Evolutionary conservation across 371 early-diverging fungal genomes (phyloP).

Genomic region (Fennellomyces sp.): DNA sequence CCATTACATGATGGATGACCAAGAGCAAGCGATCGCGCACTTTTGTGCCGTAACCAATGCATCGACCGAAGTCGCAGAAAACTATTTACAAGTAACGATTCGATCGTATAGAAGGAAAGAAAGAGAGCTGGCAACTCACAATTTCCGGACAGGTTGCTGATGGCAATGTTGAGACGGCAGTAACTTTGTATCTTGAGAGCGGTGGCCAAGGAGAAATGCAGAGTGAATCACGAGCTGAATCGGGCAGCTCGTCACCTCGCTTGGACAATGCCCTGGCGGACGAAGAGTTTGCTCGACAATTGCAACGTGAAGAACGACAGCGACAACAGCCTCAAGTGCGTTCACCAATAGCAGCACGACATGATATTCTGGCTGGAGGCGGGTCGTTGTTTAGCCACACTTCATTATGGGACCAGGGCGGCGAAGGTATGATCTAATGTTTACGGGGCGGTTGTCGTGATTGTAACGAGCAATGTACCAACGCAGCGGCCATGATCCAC

Average conservation of each 20-base stretch:
- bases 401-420: conserved; percentile 5
- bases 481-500: conserved; percentile 2
- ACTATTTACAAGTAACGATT: conserved; percentile 35
- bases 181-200: conserved; percentile 41
- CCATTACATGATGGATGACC: conserved; percentile 18
- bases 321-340: conserved; percentile 48
- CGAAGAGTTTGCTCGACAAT: conserved; percentile 55
- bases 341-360: conserved; percentile 79
- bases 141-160: conserved; percentile 37
- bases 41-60: conserved; percentile 50
- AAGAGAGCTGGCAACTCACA: background rate
- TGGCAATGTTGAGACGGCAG: conserved; percentile 43
- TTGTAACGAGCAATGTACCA: background rate
- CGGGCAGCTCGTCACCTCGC: conserved; percentile 6
- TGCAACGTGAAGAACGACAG: conserved; percentile 46
- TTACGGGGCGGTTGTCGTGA: background rate
- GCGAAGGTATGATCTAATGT: background rate
- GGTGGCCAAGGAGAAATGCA: conserved; percentile 17
- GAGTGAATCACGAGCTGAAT: background rate
- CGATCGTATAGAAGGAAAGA: background rate
- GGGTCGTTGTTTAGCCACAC: conserved; percentile 10
- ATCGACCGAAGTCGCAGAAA: conserved; percentile 35
- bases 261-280: conserved; percentile 32
- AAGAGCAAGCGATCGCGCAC: conserved; percentile 32
- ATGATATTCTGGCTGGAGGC: conserved; percentile 72